Base-by-base conservation (phyloP, 352 stramenopile species). In the Discostella stelligera region DNA sequence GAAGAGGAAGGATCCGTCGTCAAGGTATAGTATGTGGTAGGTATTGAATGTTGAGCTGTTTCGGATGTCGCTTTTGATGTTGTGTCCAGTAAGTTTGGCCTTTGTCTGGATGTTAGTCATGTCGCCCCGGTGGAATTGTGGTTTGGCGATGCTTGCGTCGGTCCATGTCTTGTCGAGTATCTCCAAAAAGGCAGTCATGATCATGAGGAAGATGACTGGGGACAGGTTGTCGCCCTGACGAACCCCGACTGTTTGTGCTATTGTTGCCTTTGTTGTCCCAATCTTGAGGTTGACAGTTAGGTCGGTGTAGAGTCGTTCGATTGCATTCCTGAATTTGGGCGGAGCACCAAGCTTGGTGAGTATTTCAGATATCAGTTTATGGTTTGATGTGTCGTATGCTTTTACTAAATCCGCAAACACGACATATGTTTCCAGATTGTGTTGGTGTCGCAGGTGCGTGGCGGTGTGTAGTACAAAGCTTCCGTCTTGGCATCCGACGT, bases 361-460 rank as follows among this genome's bases (percentile, higher is more conserved):
- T 27, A 69, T 60, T 32, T 63, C 20, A n/a, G 69, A 13, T 2
- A 76, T 13, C 0, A 65, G 48, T 11, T 9, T 6, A 69, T 69
- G 68, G 30, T 76, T 75, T 5, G 67, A 30, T 18, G 67, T 75
- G 49, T 68, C 56, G 54, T 56, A 75, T 16, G 68, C 68, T 23
- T 68, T 68, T n/a, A 49, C 18, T n/a, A 25, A 10, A 58, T 25
- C 25, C 27, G 27, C 27, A 5, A 32, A 32, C 27, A 32, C 27
- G 27, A 32, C 27, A 5, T 32, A 32, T 32, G 27, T 32, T 32
- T 32, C 27, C 27, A 32, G 27, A 32, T 32, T 32, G 5, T 32
- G 27, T 32, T 32, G 27, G 27, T 32, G 27, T 32, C 5, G 27
- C 2, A 32, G 27, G 5, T 32, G 27, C 5, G 27, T 32, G 27